A percentile compares a stretch with the other conserved stretches of the same genome.
Conservation (phyloP, 2,329 filamentous ascomycete genomes). For the Teratosphaeriaceae sp. region DNA sequence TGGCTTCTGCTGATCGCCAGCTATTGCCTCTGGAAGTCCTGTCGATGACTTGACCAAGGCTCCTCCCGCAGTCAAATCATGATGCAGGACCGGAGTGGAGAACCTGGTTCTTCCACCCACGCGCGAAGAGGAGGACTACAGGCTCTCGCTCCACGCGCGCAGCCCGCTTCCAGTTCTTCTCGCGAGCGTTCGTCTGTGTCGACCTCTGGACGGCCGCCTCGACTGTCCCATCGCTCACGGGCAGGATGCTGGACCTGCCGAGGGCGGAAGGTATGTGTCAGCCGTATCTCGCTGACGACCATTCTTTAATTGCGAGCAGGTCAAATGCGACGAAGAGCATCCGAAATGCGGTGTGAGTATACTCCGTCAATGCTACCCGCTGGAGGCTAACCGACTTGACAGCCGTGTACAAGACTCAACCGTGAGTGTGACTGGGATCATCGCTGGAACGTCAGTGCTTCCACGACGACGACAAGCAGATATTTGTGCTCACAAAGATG, state of each 20-base stretch:
- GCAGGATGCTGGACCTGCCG: slow-evolving; percentile 46
- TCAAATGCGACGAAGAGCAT: slow-evolving; percentile 52
- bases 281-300: neutral
- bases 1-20: slow-evolving; percentile 4
- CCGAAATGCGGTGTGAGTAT: slow-evolving; percentile 47
- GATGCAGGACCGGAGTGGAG: slow-evolving; percentile 6
- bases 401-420: slow-evolving; percentile 49
- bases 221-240: slow-evolving; percentile 47
- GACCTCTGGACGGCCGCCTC: slow-evolving; percentile 24
- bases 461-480: slow-evolving; percentile 23
- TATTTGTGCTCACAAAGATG: neutral
- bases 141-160: neutral
- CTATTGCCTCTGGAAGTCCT: neutral
- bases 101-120: slow-evolving; percentile 1
- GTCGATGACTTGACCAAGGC: neutral
- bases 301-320: slow-evolving; percentile 23
- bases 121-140: neutral
- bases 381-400: neutral
- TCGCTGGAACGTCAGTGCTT: slow-evolving; percentile 32
- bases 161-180: neutral
- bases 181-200: slow-evolving; percentile 12
- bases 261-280: slow-evolving; percentile 25
- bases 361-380: neutral
- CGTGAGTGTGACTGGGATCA: slow-evolving; percentile 54
- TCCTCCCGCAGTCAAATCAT: slow-evolving; percentile 2